Percentiles rank a stretch among this genome's conserved stretches.
Conservation (phyloP, 345 rosid genomes). For the Bruguiera parviflora region DNA sequence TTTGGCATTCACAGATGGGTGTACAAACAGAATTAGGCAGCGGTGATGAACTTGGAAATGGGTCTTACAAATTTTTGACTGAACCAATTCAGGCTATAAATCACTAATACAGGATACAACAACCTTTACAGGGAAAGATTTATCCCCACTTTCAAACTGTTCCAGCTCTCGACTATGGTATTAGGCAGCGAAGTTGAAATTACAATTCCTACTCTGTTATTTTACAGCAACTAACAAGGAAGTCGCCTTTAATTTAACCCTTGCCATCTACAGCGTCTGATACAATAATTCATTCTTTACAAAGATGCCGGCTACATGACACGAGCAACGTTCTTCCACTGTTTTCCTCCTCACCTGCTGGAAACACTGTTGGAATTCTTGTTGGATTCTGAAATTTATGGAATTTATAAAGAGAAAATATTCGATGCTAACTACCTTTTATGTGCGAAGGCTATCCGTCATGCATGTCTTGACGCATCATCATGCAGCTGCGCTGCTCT, state of each 20-base stretch:
- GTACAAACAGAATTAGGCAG: no score
- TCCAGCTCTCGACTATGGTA: slow-evolving; percentile 4
- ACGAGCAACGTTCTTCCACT: neutral
- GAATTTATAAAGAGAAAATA: neutral
- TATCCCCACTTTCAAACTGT: slow-evolving; percentile 11
- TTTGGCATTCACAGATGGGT: no score
- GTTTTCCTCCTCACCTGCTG: slow-evolving; percentile 12
- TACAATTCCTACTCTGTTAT: slow-evolving; percentile 17
- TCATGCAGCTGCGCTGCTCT: slow-evolving; percentile 70
- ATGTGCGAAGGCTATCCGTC: slow-evolving; percentile 11
- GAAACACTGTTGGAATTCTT: neutral
- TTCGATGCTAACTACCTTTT: slow-evolving; percentile 14
- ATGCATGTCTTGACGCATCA: slow-evolving; percentile 67
- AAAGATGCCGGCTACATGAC: slow-evolving; percentile 15
- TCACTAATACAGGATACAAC: slow-evolving; percentile 19
- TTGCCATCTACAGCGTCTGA: slow-evolving; percentile 13
- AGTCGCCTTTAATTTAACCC: slow-evolving; percentile 6
- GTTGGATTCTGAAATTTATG: neutral
- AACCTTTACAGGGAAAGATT: slow-evolving; percentile 28
- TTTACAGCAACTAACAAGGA: slow-evolving; percentile 21
- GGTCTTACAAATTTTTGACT: neutral
- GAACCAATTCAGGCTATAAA: neutral
- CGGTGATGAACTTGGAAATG: neutral
- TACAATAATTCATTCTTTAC: slow-evolving; percentile 22
- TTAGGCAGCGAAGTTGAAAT: slow-evolving; percentile 7